These are phyloP conservation scores for Xylaria polymorpha DNA, from an alignment of 2,329 filamentous ascomycete genomes.

Conservation along the genomic window DNA sequence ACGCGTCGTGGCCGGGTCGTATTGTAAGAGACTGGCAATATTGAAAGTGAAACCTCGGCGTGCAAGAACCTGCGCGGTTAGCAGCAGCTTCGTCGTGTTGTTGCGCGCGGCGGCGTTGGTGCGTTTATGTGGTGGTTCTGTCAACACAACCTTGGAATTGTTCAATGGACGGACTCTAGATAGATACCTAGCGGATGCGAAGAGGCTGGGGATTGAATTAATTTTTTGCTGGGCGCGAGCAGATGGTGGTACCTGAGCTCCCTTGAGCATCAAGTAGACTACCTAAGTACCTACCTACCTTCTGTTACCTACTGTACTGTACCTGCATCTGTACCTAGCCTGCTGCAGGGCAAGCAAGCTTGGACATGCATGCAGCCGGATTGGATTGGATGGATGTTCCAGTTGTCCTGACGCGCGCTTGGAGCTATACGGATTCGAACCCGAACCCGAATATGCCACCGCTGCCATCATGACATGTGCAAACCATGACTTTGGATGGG, in stretches of 20 bases:
- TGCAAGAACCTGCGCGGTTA: slow-evolving; percentile 23
- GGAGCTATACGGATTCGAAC: neutral
- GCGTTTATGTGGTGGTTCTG: slow-evolving; percentile 19
- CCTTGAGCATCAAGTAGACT: neutral
- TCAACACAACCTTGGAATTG: slow-evolving; percentile 29
- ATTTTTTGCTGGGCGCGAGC: slow-evolving; percentile 34
- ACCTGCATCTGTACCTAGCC: neutral
- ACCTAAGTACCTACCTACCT: neutral
- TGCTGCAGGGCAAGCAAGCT: neutral
- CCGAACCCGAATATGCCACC: neutral
- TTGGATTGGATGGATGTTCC: neutral
- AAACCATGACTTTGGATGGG: neutral
- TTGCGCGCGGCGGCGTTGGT: slow-evolving; percentile 24
- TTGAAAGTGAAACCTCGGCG: neutral
- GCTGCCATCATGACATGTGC: neutral
- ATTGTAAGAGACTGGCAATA: neutral
- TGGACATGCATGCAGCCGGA: neutral
- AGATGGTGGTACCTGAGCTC: slow-evolving; percentile 4
- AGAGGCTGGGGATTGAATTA: slow-evolving; percentile 48
- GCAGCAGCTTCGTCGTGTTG: slow-evolving; percentile 29
- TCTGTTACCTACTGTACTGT: too few relatives aligned
- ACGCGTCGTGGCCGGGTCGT: slow-evolving; percentile 13
- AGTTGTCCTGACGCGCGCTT: neutral
- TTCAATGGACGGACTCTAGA: neutral
- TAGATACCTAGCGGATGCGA: slow-evolving; percentile 24